These are phyloP conservation scores for Bruguiera hainesii DNA, from an alignment of 441 rosid species.

Conservation along the genomic window DNA sequence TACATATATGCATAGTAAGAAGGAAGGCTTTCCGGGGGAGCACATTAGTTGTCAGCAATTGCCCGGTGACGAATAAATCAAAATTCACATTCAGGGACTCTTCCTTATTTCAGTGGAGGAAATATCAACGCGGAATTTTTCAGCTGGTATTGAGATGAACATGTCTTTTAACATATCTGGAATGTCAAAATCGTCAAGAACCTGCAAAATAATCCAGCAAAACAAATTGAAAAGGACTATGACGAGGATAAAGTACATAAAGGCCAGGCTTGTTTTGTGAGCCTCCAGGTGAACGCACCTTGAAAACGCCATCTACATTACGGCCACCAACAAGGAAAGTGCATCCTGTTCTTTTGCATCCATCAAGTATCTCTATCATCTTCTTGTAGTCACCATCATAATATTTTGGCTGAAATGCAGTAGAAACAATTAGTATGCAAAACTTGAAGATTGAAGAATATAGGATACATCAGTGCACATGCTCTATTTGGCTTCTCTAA, in stretches of 20 bases:
- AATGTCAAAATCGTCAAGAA: slow-evolving; percentile 69
- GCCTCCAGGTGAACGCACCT: slow-evolving; percentile 36
- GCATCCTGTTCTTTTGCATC: slow-evolving; percentile 77
- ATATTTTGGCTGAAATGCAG: slow-evolving; percentile 67
- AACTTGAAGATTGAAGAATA: not conserved
- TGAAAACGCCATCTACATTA: slow-evolving; percentile 67
- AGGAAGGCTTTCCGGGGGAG: too few species aligned
- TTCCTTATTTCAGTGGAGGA: slow-evolving; percentile 73
- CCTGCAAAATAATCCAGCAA: slow-evolving; percentile 37
- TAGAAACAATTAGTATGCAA: not conserved
- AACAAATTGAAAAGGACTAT: not conserved
- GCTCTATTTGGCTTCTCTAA: not conserved
- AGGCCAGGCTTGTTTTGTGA: not conserved
- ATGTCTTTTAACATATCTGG: slow-evolving; percentile 60
- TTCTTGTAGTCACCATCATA: slow-evolving; percentile 51
- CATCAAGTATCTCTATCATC: slow-evolving; percentile 64
- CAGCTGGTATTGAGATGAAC: slow-evolving; percentile 65
- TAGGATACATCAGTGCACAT: not conserved
- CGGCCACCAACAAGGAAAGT: slow-evolving; percentile 86
- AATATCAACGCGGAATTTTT: slow-evolving; percentile 60
- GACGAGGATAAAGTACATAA: not conserved
- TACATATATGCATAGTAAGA: too few species aligned
- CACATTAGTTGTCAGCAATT: too few species aligned
- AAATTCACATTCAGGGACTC: slow-evolving; percentile 7
- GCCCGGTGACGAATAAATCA: not conserved